These are phyloP conservation scores for Lyophyllum semitale DNA, from an alignment of 768 basidiomycete genomes.

Conservation along the genomic window DNA sequence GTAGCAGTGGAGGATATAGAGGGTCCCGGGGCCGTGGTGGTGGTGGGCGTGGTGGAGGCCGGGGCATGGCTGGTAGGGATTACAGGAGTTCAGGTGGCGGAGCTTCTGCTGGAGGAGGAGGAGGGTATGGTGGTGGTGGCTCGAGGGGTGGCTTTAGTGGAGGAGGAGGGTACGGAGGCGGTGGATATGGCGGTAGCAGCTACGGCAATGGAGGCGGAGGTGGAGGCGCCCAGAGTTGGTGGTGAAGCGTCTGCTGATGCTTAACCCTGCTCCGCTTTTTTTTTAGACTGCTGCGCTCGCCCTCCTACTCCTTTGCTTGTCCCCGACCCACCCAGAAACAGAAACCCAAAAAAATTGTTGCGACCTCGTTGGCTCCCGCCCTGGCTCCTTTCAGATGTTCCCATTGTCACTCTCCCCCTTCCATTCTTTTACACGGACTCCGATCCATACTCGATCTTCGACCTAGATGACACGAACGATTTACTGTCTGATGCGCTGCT, in stretches of 20 bases:
- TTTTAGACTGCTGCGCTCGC: background rate
- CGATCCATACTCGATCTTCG: conserved; percentile 31
- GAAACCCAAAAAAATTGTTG: conserved; percentile 26
- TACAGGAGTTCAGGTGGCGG: conserved; percentile 45
- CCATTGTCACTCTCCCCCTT: background rate
- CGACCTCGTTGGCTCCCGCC: background rate
- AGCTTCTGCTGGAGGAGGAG: conserved; percentile 31
- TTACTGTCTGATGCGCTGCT: conserved; percentile 54
- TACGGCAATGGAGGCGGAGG: conserved; percentile 32
- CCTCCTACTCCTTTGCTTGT: background rate
- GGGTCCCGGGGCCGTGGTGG: conserved; percentile 61
- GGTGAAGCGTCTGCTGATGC: conserved; percentile 33
- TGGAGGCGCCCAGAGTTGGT: conserved; percentile 38
- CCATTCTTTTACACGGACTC: background rate
- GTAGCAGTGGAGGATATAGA: conserved; percentile 54
- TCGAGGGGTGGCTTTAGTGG: conserved; percentile 32
- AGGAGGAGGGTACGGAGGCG: conserved; percentile 28
- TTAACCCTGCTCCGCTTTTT: background rate
- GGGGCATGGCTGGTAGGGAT: conserved; percentile 48
- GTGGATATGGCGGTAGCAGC: conserved; percentile 24
- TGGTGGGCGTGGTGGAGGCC: conserved; percentile 48
- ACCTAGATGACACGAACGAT: conserved; percentile 32
- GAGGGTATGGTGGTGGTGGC: conserved; percentile 25
- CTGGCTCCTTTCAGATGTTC: background rate
- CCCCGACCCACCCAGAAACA: conserved; percentile 29